Evolutionary conservation across 2,329 filamentous ascomycete species (phyloP).

Genomic region (Clarireedia sp.): DNA sequence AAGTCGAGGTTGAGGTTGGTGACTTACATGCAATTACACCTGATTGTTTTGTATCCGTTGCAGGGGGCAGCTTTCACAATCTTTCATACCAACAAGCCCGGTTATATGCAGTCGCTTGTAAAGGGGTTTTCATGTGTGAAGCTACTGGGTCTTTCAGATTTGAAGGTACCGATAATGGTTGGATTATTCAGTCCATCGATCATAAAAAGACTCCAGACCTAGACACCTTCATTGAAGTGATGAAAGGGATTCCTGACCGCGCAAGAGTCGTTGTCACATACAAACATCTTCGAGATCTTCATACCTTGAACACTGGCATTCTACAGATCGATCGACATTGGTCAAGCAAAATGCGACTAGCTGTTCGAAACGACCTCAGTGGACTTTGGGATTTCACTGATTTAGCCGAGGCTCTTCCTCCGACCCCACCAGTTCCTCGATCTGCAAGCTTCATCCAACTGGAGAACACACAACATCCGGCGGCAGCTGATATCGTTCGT

Average conservation of each 20-base stretch:
- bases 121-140: constrained; percentile 92
- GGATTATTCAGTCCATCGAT: constrained; percentile 88
- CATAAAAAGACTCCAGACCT: constrained; percentile 86
- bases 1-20: constrained; percentile 72
- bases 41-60: constrained; percentile 89
- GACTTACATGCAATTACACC: constrained; percentile 93
- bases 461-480: constrained; percentile 77
- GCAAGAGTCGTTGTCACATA: constrained; percentile 89
- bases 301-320: constrained; percentile 89
- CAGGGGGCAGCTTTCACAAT: constrained; percentile 90
- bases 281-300: constrained; percentile 88
- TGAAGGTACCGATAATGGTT: constrained; percentile 82
- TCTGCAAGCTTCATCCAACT: constrained; percentile 89
- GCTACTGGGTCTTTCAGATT: constrained; percentile 92
- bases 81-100: constrained; percentile 97
- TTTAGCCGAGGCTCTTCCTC: constrained; percentile 71
- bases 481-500: constrained; percentile 85
- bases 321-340: constrained; percentile 92
- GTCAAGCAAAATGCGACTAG: constrained; percentile 89
- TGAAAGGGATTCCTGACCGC: constrained; percentile 75
- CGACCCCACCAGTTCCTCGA: constrained; percentile 60
- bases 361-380: constrained; percentile 79
- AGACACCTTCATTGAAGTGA: constrained; percentile 81
- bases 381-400: constrained; percentile 94
- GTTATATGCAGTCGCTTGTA: constrained; percentile 83